These are phyloP conservation scores for Urtica urens DNA, from an alignment of 306 rosid genomes.

Conservation along the genomic window DNA sequence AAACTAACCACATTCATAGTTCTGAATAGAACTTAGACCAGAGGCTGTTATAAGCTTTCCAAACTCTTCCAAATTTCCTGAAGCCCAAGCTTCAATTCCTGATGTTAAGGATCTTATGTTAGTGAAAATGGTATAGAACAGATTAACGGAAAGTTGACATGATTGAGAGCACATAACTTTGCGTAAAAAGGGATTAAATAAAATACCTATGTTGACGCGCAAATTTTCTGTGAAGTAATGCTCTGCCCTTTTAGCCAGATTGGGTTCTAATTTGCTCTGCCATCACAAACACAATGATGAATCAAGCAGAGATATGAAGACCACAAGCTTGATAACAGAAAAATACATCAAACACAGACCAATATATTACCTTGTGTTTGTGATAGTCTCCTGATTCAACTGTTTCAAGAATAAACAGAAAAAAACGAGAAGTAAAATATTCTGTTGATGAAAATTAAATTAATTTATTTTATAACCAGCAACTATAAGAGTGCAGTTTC, in stretches of 20 bases:
- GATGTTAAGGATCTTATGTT: slow-evolving; percentile 20
- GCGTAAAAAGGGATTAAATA: neutral
- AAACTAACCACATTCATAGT: slow-evolving; percentile 76
- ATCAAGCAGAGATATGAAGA: neutral
- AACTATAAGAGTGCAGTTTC: too few species aligned
- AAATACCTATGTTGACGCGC: slow-evolving; percentile 69
- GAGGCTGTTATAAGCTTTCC: slow-evolving; percentile 76
- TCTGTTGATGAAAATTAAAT: neutral
- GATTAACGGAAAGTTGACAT: neutral
- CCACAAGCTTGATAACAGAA: neutral
- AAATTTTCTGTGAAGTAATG: slow-evolving; percentile 83
- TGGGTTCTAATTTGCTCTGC: slow-evolving; percentile 47
- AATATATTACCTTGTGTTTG: slow-evolving; percentile 58
- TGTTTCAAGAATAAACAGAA: slow-evolving; percentile 25
- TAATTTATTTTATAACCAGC: too few species aligned
- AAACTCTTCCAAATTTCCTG: slow-evolving; percentile 57
- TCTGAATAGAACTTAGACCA: slow-evolving; percentile 80
- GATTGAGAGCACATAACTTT: too few species aligned
- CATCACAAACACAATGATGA: slow-evolving; percentile 1
- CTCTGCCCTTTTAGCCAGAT: slow-evolving; percentile 74
- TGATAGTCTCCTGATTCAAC: slow-evolving; percentile 64
- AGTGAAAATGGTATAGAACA: slow-evolving; percentile 3
- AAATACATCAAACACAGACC: slow-evolving; percentile 6
- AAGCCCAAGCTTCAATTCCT: slow-evolving; percentile 86
- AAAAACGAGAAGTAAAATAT: too few species aligned